These are phyloP conservation scores for Pelargonium citronellum DNA, from an alignment of 441 rosid species.

Conservation along the genomic window DNA sequence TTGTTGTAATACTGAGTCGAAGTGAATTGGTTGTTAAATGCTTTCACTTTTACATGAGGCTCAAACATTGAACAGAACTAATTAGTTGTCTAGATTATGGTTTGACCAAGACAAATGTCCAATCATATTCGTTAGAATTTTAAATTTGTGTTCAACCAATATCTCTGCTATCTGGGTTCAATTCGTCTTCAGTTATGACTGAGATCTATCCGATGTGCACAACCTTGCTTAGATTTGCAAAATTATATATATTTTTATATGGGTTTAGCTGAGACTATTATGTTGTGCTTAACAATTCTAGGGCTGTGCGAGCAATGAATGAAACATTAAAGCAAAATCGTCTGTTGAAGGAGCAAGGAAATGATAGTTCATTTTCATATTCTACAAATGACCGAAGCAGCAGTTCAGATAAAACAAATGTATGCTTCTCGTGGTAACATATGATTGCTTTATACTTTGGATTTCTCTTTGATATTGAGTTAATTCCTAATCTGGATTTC, in stretches of 20 bases:
- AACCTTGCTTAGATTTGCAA: not conserved
- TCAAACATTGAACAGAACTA: too few relatives aligned
- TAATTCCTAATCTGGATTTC: not conserved
- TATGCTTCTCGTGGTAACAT: slow-evolving; percentile 26
- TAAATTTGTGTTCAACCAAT: not conserved
- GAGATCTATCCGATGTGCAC: not conserved
- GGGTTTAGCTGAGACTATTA: not conserved
- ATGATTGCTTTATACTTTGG: slow-evolving; percentile 10
- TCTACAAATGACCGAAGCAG: slow-evolving; percentile 45
- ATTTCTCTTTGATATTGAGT: slow-evolving; percentile 6
- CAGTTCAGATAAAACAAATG: slow-evolving; percentile 56
- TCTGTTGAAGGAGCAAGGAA: slow-evolving; percentile 50
- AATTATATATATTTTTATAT: not conserved
- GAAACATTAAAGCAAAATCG: slow-evolving; percentile 97
- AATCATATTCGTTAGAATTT: not conserved
- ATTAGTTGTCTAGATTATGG: not conserved
- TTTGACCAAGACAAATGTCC: not conserved
- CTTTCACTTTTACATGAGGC: too few relatives aligned
- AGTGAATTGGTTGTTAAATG: not conserved
- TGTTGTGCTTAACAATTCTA: slow-evolving; percentile 31
- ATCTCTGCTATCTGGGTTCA: not conserved
- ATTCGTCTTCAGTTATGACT: not conserved
- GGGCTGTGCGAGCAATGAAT: slow-evolving; percentile 99
- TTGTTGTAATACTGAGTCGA: not conserved
- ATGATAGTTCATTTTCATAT: slow-evolving; percentile 47